A percentile compares a stretch with the other conserved stretches of the same genome.
Evolutionary conservation across 2,329 filamentous ascomycete genomes (phyloP).

Genomic region (Curvularia sp.): DNA sequence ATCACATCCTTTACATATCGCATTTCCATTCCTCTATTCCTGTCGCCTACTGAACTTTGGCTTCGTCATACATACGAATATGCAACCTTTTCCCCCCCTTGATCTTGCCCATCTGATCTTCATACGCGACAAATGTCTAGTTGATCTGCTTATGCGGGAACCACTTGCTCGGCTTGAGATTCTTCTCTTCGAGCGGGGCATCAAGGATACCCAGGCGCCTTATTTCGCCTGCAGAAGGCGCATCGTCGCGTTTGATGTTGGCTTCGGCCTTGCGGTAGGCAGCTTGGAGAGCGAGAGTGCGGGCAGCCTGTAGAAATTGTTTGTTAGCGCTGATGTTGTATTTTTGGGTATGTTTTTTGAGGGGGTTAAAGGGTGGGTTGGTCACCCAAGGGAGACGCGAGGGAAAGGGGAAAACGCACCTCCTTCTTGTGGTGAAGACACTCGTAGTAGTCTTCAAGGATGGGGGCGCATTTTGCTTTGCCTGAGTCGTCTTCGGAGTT

Average conservation of each 20-base stretch:
- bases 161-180: constrained; percentile 54
- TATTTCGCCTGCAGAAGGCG: constrained; percentile 84
- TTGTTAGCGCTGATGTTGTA: not conserved
- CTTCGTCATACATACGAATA: not conserved
- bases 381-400: too few relatives aligned
- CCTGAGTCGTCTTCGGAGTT: constrained; percentile 76
- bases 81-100: too few relatives aligned
- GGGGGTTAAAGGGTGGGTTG: too few relatives aligned
- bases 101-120: too few relatives aligned
- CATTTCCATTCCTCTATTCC: not conserved
- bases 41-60: not conserved
- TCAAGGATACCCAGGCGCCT: constrained; percentile 82
- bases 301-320: constrained; percentile 68
- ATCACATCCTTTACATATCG: not conserved
- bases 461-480: constrained; percentile 84
- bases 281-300: constrained; percentile 78
- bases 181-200: constrained; percentile 75
- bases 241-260: constrained; percentile 77
- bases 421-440: constrained; percentile 99
- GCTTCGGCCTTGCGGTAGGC: constrained; percentile 82
- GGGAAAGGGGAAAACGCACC: constrained; percentile 62
- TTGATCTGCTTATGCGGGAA: constrained; percentile 54
- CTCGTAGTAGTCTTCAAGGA: constrained; percentile 97
- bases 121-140: constrained; percentile 17
- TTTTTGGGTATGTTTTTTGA: too few relatives aligned